Base-by-base conservation (phyloP, 208 protist genomes). In the Angomonas deanei region DNA sequence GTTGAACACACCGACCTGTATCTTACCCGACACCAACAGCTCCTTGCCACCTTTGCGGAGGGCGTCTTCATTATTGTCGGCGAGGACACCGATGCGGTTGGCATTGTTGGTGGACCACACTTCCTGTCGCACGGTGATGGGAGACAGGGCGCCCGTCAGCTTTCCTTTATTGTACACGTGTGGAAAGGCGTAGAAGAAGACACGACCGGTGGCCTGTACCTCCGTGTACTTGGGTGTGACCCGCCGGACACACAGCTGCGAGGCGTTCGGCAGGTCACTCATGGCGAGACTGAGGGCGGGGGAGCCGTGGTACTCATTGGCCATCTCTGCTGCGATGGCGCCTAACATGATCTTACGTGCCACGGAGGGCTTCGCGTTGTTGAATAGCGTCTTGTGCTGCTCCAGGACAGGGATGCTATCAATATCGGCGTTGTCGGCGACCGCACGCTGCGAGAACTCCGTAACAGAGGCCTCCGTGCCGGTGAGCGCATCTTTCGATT, bases 131-230 rank as follows among this genome's bases (percentile, higher is more conserved):
- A 39, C 24, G 64, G 71, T 61, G 33, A 32, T 23, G 26, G 36
- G 31, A 64, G 59, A 34, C 8, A 84, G 66, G 23, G 66, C 42
- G 24, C 68, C 64, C 13, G 67, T 42, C 26, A 78, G 50, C 23
- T 46, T 2, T 28, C 64, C 32, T 30, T 59, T 53, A 28, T 57
- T 49, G 46, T 42, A 53, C 11, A 67, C 39, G 17, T 63, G 49
- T 21, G 67, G 68, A 42, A 84, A 84, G 38, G 73, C 69, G 56
- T 80, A 53, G 57, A 68, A 72, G 61, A 53, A 60, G 0, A 74
- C 58, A 23, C 57, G 50, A 28, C 61, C 78, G 0, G 73, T 70
- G 0, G 47, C 49, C 34, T 68, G 34, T 31, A 78, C 68, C n/a
- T 79, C 61, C 31, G 65, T 74, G 69, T 68, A 83, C 32, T 34